Conservation (phyloP, 345 rosid genomes). For the Murraya paniculata region DNA sequence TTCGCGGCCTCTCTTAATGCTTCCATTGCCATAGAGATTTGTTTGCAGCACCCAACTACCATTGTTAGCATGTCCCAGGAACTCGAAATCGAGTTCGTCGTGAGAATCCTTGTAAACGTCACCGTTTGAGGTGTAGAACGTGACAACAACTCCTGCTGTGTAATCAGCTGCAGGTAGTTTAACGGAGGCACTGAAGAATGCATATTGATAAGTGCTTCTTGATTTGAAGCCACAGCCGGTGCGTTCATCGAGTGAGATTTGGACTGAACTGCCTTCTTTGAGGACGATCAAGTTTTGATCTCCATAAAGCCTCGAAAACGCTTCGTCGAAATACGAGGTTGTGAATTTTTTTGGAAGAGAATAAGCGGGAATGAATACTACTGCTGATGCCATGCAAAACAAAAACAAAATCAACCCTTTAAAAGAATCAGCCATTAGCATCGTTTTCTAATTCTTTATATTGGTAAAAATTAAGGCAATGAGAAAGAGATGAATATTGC, state of each 20-base stretch:
- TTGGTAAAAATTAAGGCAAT: neutral
- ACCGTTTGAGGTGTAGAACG: slow-evolving; percentile 25
- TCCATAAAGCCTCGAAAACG: neutral
- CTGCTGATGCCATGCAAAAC: neutral
- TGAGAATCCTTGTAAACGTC: neutral
- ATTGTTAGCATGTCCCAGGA: slow-evolving; percentile 13
- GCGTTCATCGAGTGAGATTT: slow-evolving; percentile 10
- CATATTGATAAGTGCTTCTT: neutral
- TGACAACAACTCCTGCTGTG: slow-evolving; percentile 22
- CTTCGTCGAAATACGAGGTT: neutral
- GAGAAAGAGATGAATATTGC: neutral
- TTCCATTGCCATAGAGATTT: slow-evolving; percentile 27
- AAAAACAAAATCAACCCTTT: neutral
- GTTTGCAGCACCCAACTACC: slow-evolving; percentile 20
- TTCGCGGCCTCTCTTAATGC: slow-evolving; percentile 4
- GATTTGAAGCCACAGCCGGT: slow-evolving; percentile 13
- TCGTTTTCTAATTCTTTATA: neutral
- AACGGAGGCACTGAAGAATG: neutral
- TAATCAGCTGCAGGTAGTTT: slow-evolving; percentile 19
- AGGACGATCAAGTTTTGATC: neutral
- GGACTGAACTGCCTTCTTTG: neutral
- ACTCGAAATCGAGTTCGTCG: slow-evolving; percentile 24
- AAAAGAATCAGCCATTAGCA: neutral
- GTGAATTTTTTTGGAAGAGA: neutral
- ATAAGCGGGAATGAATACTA: neutral